Conservation (phyloP, 2,329 filamentous ascomycete species). For the Malbranchea zuffiana region DNA sequence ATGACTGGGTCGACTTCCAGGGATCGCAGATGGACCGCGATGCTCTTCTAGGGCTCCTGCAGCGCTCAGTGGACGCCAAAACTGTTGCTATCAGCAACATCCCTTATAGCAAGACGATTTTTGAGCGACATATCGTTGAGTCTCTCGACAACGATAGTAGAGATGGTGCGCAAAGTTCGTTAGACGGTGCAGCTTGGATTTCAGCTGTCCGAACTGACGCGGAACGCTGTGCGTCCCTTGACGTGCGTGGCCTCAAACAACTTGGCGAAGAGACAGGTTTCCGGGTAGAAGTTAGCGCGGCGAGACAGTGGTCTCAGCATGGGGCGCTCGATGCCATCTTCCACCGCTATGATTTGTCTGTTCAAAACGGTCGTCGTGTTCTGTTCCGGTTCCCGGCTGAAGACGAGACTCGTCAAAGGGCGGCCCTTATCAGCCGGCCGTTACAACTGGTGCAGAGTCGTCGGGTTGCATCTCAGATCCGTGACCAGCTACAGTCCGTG, state of each 20-base stretch:
- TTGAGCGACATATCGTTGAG: not conserved
- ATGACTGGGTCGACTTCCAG: conserved; percentile 1
- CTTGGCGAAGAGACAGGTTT: conserved; percentile 6
- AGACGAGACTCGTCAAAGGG: not conserved
- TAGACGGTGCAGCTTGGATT: not conserved
- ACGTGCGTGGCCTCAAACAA: conserved; percentile 1
- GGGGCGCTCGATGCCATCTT: conserved; percentile 12
- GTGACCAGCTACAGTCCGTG: too few relatives aligned
- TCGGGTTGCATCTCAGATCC: too few relatives aligned
- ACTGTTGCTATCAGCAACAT: conserved; percentile 3
- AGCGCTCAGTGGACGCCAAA: not conserved
- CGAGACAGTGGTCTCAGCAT: conserved; percentile 7
- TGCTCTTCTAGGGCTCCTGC: not conserved
- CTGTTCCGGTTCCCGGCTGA: conserved; percentile 3
- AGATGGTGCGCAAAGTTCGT: too few relatives aligned
- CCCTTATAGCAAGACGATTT: conserved; percentile 1
- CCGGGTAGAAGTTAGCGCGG: conserved; percentile 9
- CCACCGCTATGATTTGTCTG: not conserved
- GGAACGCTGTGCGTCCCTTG: not conserved
- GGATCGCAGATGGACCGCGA: not conserved
- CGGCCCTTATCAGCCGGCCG: not conserved
- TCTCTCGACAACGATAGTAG: not conserved
- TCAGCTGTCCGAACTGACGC: not conserved
- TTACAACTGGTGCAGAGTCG: too few relatives aligned
- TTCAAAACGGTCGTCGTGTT: not conserved